phyloP scores from a whole-genome alignment of 345 rosid genomes.

The Abelmoschus esculentus region DNA sequence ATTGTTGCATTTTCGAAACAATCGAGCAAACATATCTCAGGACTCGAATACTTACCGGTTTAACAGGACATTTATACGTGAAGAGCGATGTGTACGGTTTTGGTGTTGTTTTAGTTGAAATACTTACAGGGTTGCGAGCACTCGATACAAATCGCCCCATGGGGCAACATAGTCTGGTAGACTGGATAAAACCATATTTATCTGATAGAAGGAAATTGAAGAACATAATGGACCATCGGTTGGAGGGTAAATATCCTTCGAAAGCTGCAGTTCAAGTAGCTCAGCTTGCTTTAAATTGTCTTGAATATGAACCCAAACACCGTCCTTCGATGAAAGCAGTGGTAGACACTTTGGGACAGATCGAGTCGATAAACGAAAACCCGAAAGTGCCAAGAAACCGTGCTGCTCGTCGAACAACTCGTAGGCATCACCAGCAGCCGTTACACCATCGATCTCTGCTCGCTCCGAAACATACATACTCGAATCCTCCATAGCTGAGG shows the following conservation, averaged over 20 bases:
- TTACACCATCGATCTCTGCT: background rate
- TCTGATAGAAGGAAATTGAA: background rate
- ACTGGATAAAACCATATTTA: background rate
- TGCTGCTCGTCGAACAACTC: background rate
- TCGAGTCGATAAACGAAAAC: background rate
- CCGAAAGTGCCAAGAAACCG: background rate
- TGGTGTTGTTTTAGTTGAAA: background rate
- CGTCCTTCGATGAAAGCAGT: background rate
- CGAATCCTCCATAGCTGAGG: background rate
- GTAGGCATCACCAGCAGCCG: background rate
- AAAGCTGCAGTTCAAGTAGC: background rate
- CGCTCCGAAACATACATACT: background rate
- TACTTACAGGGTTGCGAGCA: background rate
- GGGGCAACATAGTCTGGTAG: background rate
- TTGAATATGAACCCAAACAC: background rate
- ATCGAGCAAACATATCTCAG: slow-evolving; percentile 1
- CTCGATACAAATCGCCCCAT: background rate
- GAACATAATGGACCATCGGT: background rate
- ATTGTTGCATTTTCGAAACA: background rate
- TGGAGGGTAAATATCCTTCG: background rate
- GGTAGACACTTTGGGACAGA: background rate
- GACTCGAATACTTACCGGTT: slow-evolving; percentile 1
- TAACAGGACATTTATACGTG: slow-evolving; percentile 16
- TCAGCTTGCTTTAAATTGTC: background rate
- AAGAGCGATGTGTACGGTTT: background rate